These are phyloP conservation scores for Closterium sp. DNA, from an alignment of 139 green algal genomes.

Conservation along the genomic window DNA sequence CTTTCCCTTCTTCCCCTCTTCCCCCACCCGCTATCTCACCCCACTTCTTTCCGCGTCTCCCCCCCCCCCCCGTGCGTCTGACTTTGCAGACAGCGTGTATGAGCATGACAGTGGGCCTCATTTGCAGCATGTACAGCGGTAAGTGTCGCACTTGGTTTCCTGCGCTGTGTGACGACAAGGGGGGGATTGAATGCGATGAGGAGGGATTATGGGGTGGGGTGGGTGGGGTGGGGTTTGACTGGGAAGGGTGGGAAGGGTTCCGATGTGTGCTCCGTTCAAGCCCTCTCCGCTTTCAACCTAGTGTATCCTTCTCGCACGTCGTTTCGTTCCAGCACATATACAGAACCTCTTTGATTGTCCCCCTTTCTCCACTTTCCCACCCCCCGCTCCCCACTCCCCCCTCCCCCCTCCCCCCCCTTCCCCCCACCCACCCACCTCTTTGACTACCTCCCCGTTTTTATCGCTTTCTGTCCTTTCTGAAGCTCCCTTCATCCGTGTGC, in stretches of 20 bases:
- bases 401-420: too few species aligned
- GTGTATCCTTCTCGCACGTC: too few species aligned
- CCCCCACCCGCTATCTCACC: neutral
- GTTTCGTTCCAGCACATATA: too few species aligned
- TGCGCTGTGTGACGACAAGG: neutral
- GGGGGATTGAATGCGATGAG: neutral
- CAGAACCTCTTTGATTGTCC: too few species aligned
- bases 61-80: neutral
- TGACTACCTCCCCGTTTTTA: neutral
- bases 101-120: neutral
- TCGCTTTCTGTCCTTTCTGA: neutral
- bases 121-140: slow-evolving; percentile 1
- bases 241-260: too few species aligned
- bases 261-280: too few species aligned
- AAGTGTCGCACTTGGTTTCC: neutral
- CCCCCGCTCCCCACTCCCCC: too few species aligned
- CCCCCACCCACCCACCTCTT: too few species aligned
- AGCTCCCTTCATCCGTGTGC: neutral
- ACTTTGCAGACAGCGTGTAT: neutral
- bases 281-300: too few species aligned
- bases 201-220: neutral
- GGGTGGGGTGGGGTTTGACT: too few species aligned
- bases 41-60: neutral
- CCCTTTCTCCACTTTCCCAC: too few species aligned
- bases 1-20: neutral